Base-by-base conservation (phyloP, 139 green algal genomes). In the Bryopsis sp. region DNA sequence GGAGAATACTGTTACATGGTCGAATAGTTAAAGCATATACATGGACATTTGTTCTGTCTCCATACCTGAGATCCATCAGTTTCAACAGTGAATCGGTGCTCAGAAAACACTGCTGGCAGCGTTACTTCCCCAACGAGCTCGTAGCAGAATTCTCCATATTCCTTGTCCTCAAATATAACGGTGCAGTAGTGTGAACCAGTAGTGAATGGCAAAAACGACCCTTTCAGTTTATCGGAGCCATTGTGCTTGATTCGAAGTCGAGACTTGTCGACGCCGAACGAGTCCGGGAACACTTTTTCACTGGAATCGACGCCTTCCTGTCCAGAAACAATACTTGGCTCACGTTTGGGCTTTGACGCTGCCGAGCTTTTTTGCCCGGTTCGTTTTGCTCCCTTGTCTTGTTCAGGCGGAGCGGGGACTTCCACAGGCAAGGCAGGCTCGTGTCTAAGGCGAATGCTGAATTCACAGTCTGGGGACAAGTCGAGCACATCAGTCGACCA, bases 151-250 rank as follows among this genome's bases (percentile, higher is more conserved):
- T 85, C 71, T 59, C 86, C 78, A 64, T 75, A 80, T 31, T 78
- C 66, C 34, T 54, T 28, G 48, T 81, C 76, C 37, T 64, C 43
- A 68, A 92, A 81, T 33, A 84, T 29, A 5, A 89, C 68, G 15
- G 77, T 79, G 76, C 72, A 81, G 64, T 74, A 75, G 65, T 88
- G 78, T 0, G 74, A 75, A 39, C 74, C 80, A 54, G 84, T 61
- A 19, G 57, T 68, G 71, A 90, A 94, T 28, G 87, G 87, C 35
- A 94, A 79, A 79, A 86, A 94, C 46, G 71, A 76, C n/a, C 73
- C 76, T 19, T 67, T 64, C 46, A 92, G 60, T 65, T 75, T 81
- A 67, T 82, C 83, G 7, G 63, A 73, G 62, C 71, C 70, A 48
- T 80, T 80, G 15, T 71, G 65, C 58, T 84, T 84, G n/a, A 90